Percentiles rank a stretch among this genome's conserved stretches.
Evolutionary conservation across 2,329 filamentous ascomycete genomes (phyloP).

Genomic region (Cercospora sp.): DNA sequence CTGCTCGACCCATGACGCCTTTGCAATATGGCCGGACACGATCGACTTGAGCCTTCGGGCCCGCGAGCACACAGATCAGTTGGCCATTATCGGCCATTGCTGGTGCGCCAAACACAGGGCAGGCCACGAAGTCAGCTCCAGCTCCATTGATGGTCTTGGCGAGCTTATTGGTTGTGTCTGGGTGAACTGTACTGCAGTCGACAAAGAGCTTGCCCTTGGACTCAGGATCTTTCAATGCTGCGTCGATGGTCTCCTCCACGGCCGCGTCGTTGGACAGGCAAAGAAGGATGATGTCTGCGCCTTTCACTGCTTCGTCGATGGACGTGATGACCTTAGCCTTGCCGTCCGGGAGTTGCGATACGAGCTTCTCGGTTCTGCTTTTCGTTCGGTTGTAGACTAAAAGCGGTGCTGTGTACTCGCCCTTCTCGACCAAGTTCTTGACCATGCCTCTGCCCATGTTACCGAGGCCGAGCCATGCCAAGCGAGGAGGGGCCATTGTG

Average conservation of each 20-base stretch:
- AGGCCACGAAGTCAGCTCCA: constrained; percentile 73
- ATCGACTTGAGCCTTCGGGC: constrained; percentile 59
- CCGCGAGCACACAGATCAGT: constrained; percentile 72
- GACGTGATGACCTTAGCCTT: constrained; percentile 65
- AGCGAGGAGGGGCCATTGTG: constrained; percentile 18
- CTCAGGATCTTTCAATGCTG: constrained; percentile 54
- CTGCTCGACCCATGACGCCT: constrained; percentile 67
- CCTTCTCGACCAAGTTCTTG: constrained; percentile 80
- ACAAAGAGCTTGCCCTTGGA: constrained; percentile 81
- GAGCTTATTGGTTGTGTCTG: constrained; percentile 70
- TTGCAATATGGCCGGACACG: constrained; percentile 69
- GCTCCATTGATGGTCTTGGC: constrained; percentile 58
- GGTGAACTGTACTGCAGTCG: constrained; percentile 86
- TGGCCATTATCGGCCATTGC: constrained; percentile 69
- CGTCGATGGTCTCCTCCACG: constrained; percentile 61
- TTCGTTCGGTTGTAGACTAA: constrained; percentile 78
- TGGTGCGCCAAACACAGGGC: constrained; percentile 71
- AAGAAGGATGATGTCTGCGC: constrained; percentile 76
- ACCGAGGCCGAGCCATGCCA: constrained; percentile 80
- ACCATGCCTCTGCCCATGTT: constrained; percentile 88
- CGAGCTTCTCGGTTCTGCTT: constrained; percentile 64
- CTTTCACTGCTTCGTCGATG: constrained; percentile 64
- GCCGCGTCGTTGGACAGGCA: constrained; percentile 78
- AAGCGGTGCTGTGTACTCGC: constrained; percentile 67
- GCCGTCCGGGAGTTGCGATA: constrained; percentile 58